Conservation (phyloP, 2,329 filamentous ascomycete genomes). For the Shiraia sp. region DNA sequence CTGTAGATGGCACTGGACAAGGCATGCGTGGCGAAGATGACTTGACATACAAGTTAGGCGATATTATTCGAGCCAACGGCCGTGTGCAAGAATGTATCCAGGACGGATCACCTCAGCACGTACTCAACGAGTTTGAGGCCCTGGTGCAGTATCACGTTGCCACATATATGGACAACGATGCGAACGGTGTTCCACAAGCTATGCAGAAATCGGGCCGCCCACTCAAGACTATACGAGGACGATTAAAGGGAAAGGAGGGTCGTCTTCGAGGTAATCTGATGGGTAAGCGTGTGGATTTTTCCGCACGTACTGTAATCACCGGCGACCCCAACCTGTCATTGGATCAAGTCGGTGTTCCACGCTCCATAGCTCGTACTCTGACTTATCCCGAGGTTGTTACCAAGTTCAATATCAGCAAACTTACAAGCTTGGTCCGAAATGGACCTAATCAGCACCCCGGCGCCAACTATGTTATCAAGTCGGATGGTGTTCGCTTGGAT, state of each 20-base stretch:
- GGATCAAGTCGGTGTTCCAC: conserved; percentile 95
- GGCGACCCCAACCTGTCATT: conserved; percentile 96
- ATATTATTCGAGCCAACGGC: conserved; percentile 96
- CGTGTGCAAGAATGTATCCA: conserved; percentile 90
- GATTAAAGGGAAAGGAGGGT: conserved; percentile 98
- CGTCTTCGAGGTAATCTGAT: conserved; percentile 98
- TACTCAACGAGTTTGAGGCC: conserved; percentile 86
- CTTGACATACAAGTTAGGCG: conserved; percentile 97
- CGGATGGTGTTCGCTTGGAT: conserved; percentile 92
- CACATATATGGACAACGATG: conserved; percentile 99
- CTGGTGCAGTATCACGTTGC: conserved; percentile 97
- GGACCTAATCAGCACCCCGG: conserved; percentile 94
- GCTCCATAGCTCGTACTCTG: conserved; percentile 87
- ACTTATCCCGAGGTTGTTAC: conserved; percentile 98
- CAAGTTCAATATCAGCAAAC: conserved; percentile 93
- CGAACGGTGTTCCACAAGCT: conserved; percentile 90
- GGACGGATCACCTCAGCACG: conserved; percentile 89
- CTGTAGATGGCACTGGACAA: conserved; percentile 90
- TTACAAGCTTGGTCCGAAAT: conserved; percentile 87
- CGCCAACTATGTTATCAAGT: conserved; percentile 93
- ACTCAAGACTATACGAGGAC: conserved; percentile 93
- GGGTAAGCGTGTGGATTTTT: conserved; percentile 96
- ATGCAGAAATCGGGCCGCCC: conserved; percentile 96
- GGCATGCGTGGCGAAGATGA: conserved; percentile 97
- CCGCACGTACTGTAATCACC: conserved; percentile 98